Conservation (phyloP, 2,329 filamentous ascomycete genomes). For the Volutella citrinella region DNA sequence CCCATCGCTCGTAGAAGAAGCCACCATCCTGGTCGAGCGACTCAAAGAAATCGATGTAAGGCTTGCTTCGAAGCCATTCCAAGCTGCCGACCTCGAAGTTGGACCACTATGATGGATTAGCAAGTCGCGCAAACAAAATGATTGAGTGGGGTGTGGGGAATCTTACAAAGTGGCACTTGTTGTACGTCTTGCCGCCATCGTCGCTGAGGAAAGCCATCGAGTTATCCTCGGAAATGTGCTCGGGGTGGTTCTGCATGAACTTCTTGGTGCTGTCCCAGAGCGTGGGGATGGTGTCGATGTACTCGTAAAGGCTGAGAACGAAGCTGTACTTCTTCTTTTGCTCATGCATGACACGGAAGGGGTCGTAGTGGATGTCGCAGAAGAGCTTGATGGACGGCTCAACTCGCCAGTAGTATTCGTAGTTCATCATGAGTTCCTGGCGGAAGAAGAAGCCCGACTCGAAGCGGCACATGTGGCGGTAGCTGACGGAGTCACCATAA, state of each 20-base stretch:
- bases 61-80: slow-evolving; percentile 85
- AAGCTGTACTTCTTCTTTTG: slow-evolving; percentile 99
- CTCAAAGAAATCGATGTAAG: slow-evolving; percentile 89
- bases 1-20: slow-evolving; percentile 99
- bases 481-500: slow-evolving; percentile 94
- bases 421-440: slow-evolving; percentile 88
- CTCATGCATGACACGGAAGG: slow-evolving; percentile 95
- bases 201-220: slow-evolving; percentile 89
- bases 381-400: slow-evolving; percentile 95
- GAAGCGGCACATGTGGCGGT: slow-evolving; percentile 99
- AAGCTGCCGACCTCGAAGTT: slow-evolving; percentile 98
- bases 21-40: slow-evolving; percentile 85
- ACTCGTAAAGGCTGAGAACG: slow-evolving; percentile 92
- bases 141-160: neutral
- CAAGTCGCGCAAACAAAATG: neutral
- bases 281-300: slow-evolving; percentile 91
- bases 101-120: slow-evolving; percentile 69
- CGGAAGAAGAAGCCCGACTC: slow-evolving; percentile 99
- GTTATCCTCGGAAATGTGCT: slow-evolving; percentile 82
- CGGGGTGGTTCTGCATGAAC: slow-evolving; percentile 86
- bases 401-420: slow-evolving; percentile 99
- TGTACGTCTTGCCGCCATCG: slow-evolving; percentile 88
- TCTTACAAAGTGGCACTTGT: slow-evolving; percentile 92
- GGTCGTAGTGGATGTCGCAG: slow-evolving; percentile 94
- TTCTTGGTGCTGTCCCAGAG: slow-evolving; percentile 95